phyloP scores from a whole-genome alignment of 305 asterid genomes.

The Salvia sclarea region DNA sequence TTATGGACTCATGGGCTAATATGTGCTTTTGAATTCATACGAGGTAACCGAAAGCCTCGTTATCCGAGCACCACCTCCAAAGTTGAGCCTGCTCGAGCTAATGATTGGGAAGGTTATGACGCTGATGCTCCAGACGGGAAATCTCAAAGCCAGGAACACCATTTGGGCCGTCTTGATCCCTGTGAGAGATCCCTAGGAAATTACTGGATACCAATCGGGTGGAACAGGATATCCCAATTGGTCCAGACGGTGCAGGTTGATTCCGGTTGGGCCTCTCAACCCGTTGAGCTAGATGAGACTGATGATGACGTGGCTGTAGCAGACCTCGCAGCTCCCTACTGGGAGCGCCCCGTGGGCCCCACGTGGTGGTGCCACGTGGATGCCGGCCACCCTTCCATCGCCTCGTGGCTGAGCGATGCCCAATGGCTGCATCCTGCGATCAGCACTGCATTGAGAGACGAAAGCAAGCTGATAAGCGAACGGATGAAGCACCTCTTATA shows the following conservation, averaged over 20 bases:
- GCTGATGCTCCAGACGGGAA: slow-evolving; percentile 24
- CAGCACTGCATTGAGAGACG: slow-evolving; percentile 55
- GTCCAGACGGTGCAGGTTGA: slow-evolving; percentile 46
- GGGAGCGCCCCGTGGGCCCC: slow-evolving; percentile 58
- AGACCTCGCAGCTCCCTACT: slow-evolving; percentile 55
- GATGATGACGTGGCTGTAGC: slow-evolving; percentile 57
- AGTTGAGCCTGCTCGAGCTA: too few relatives aligned
- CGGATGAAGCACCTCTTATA: slow-evolving; percentile 64
- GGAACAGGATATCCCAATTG: slow-evolving; percentile 55
- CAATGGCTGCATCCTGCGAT: slow-evolving; percentile 65
- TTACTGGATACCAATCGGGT: slow-evolving; percentile 60
- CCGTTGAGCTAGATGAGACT: slow-evolving; percentile 43
- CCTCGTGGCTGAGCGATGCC: slow-evolving; percentile 52
- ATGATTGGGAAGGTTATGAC: slow-evolving; percentile 16
- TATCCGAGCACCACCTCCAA: too few relatives aligned
- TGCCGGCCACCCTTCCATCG: slow-evolving; percentile 46
- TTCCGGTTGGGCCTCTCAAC: slow-evolving; percentile 46
- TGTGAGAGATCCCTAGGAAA: slow-evolving; percentile 41
- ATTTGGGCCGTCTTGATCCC: slow-evolving; percentile 29
- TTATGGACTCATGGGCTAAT: slow-evolving; percentile 55
- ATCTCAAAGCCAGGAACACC: slow-evolving; percentile 26
- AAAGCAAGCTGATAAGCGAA: slow-evolving; percentile 60
- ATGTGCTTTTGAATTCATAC: slow-evolving; percentile 55
- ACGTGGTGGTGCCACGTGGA: slow-evolving; percentile 68
- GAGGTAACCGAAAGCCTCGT: slow-evolving; percentile 35